Base-by-base conservation (phyloP, 2,329 filamentous ascomycete species). In the Cadophora sp. region DNA sequence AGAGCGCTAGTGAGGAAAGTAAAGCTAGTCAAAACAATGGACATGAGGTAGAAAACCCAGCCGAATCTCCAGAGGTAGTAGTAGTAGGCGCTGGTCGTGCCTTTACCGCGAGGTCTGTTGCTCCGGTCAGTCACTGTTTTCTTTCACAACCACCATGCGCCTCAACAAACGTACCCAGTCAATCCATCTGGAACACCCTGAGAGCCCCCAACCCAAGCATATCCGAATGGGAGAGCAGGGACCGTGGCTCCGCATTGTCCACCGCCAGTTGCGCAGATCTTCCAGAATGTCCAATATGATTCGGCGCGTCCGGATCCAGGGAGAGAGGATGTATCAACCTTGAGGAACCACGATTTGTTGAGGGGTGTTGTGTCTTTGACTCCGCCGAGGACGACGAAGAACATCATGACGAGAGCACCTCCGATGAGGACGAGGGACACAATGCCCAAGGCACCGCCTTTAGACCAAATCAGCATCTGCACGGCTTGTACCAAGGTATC, bases 231-330 rank as follows among this genome's bases (percentile, higher is more conserved):
- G 77, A 90, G 74, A 79, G 89, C 91, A 22, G 89, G 84, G 20
- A 87, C 84, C 2, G 86, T 79, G 0, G 75, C 75, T 68, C 88
- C 85, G 80, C 93, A 97, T 79, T 91, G 80, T 61, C 82, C 83
- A 77, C 89, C 87, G 69, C 81, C 81, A 36, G 82, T 82, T 62
- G 89, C 87, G 81, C 94, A 97, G 69, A 96, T 83, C 78, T 92
- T 90, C 84, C 96, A 96, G 81, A 91, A 97, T 43, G 94, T 96
- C 95, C 95, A 98, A 81, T 95, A 89, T 14, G 93, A 90, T 20
- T 85, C 74, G 60, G 83, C 70, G 62, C 89, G 68, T 18, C 64
- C 87, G 14, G 93, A 90, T 58, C 89, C 89, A 3, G 85, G 82
- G 76, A 97, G 94, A 76, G 84, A 87, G 39, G 81, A 82, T 0